Percentiles rank a stretch among this genome's conserved stretches.
phyloP scores from a whole-genome alignment of 2,329 filamentous ascomycete genomes.

The Ceratocystis huliohia region DNA sequence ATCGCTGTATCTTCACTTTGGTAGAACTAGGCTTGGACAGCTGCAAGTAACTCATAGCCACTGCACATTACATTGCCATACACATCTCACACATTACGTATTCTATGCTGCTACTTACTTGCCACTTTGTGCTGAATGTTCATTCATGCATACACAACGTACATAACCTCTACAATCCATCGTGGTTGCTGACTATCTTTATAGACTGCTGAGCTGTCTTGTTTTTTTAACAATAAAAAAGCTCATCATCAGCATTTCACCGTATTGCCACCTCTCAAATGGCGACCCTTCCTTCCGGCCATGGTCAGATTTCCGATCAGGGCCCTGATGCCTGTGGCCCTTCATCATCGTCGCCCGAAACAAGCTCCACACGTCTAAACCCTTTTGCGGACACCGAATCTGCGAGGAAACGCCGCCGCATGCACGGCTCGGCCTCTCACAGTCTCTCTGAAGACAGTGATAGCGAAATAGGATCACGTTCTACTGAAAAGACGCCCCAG shows the following conservation, averaged over 20 bases:
- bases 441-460: slow-evolving; percentile 39
- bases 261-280: not conserved
- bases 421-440: slow-evolving; percentile 43
- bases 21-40: not conserved
- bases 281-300: not conserved
- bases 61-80: no score
- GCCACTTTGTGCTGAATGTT: not conserved
- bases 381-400: slow-evolving; percentile 50
- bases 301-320: slow-evolving; percentile 1
- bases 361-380: slow-evolving; percentile 49
- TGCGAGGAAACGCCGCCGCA: slow-evolving; percentile 50
- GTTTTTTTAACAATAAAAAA: slow-evolving; percentile 22
- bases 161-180: not conserved
- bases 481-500: slow-evolving; percentile 30
- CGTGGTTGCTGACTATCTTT: slow-evolving; percentile 1
- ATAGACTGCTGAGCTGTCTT: slow-evolving; percentile 1
- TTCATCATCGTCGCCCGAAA: slow-evolving; percentile 45
- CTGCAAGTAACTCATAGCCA: not conserved
- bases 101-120: no score
- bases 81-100: no score
- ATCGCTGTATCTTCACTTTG: not conserved
- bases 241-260: slow-evolving; percentile 34
- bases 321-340: slow-evolving; percentile 35
- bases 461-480: slow-evolving; percentile 29
- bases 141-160: not conserved